Evolutionary conservation across 768 basidiomycete genomes (phyloP).

Genomic region (Lepiota venenata): DNA sequence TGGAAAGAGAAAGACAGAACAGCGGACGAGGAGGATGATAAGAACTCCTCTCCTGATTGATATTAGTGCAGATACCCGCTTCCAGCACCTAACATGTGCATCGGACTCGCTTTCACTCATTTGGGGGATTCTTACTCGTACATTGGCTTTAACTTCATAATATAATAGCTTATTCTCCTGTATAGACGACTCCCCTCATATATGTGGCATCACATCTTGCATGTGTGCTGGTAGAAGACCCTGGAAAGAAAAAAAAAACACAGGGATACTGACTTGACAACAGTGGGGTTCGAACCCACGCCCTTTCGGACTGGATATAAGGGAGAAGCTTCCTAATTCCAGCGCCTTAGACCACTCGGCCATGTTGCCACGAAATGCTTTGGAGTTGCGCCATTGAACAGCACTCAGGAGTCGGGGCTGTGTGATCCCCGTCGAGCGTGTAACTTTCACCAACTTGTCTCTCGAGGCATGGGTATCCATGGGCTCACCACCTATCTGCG

Average conservation of each 20-base stretch:
- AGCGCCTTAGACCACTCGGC: slow-evolving; percentile 63
- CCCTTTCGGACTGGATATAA: slow-evolving; percentile 37
- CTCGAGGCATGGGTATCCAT: slow-evolving; percentile 43
- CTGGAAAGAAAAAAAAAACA: background rate
- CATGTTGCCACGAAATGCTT: slow-evolving; percentile 36
- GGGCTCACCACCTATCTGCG: slow-evolving; percentile 51
- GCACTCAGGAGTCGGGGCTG: background rate
- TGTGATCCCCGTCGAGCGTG: background rate
- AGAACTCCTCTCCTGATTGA: slow-evolving; percentile 28
- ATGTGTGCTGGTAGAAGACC: no score
- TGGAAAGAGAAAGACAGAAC: slow-evolving; percentile 40
- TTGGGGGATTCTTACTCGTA: background rate
- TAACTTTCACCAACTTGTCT: background rate
- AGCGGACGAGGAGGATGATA: slow-evolving; percentile 38
- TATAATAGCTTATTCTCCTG: slow-evolving; percentile 5
- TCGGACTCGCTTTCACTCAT: background rate
- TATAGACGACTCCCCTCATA: background rate
- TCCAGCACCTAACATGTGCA: background rate
- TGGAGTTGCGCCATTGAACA: background rate
- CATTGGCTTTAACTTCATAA: background rate
- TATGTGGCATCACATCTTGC: no score
- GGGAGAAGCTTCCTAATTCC: slow-evolving; percentile 38
- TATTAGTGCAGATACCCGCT: background rate
- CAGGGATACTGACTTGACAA: slow-evolving; percentile 27
- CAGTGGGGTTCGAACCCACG: slow-evolving; percentile 45